Percentiles rank a stretch among this genome's conserved stretches.
phyloP scores from a whole-genome alignment of 73 alveolate genomes.

The Tetrahymena malaccensis region DNA sequence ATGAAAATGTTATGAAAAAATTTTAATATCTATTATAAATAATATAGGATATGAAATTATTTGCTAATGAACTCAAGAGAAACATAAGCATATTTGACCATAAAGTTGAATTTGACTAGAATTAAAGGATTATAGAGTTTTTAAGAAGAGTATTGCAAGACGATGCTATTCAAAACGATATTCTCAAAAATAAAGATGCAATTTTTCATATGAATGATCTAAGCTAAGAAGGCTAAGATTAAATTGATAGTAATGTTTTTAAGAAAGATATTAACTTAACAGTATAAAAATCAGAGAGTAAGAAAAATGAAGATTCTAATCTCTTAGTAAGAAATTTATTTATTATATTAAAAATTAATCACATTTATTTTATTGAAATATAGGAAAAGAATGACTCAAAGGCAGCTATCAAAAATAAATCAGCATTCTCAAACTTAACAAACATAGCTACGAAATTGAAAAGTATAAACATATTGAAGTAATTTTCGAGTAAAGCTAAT shows the following conservation, averaged over 20 bases:
- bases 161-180: not conserved
- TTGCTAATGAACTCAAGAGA: not conserved
- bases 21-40: not conserved
- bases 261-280: not conserved
- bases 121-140: not conserved
- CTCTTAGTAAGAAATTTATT: not conserved
- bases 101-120: not conserved
- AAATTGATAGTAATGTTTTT: not conserved
- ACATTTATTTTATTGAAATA: too few relatives aligned
- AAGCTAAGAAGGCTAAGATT: not conserved
- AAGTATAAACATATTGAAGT: not conserved
- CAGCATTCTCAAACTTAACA: not conserved
- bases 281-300: not conserved
- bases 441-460: not conserved
- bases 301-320: not conserved
- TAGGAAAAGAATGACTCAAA: not conserved
- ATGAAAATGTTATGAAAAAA: not conserved
- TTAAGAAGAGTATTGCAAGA: not conserved
- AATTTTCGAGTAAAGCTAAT: not conserved
- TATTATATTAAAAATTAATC: not conserved
- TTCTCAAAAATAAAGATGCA: not conserved
- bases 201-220: not conserved
- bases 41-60: not conserved
- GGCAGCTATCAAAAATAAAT: not conserved
- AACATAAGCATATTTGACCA: not conserved